Base-by-base conservation (phyloP, 306 rosid species). In the Prunus campanulata region DNA sequence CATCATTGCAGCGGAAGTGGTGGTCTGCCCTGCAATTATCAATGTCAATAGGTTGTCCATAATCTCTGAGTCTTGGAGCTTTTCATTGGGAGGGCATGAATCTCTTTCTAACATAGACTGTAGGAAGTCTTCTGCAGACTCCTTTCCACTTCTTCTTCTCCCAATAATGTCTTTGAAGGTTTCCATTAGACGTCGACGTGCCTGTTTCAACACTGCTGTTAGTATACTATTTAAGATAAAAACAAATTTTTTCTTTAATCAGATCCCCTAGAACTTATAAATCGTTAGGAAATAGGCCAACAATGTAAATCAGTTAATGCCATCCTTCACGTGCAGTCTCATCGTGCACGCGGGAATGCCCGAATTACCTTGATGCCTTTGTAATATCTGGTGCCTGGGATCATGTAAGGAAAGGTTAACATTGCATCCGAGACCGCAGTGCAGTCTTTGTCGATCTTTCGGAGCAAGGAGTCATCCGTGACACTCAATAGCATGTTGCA, bases 1-100 rank as follows among this genome's bases (percentile, higher is more conserved):
- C 93, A 87, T 91, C 89, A 91, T 83, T 18, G 93, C 91, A 63
- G 96, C 92, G 19, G 93, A 89, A 19, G 93, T 86, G 22, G 96
- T 89, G 57, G 91, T 87, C 74, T 87, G 92, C 61, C 96, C 93
- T 49, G 90, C 87, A 73, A 87, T 75, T 79, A 91, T 86, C 79
- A 91, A 29, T 56, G 93, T 89, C 86, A 89, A 70, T 2, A 87
- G 83, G 78, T 91, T 91, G 81, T 91, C 96, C 86, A 84, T 68
- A 59, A 89, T 78, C 83, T 91, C 93, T 0, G 85, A 77, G 80
- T 91, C 96, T 62, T 82, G 88, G 24, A 91, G 92, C 82, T 87
- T 91, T 80, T 91, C 85, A 52, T 29, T 44, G 11, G 68, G 54
- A 73, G 89, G 85, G 35, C 64, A 70, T 32, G 87, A 79, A 68